These are phyloP conservation scores for Fonsecaea monophora DNA, from an alignment of 2,329 filamentous ascomycete species.

Conservation along the genomic window DNA sequence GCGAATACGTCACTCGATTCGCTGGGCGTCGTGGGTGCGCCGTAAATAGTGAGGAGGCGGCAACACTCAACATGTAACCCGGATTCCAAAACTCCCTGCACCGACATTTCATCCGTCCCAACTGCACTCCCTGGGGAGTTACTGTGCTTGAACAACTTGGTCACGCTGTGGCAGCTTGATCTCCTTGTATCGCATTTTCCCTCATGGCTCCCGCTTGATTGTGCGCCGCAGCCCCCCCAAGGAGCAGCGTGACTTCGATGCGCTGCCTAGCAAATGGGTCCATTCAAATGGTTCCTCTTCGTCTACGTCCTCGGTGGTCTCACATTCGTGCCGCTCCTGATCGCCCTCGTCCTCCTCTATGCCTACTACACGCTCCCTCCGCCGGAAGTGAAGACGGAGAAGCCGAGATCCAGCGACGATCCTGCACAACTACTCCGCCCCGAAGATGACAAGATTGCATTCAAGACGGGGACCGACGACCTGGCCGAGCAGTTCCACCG, in stretches of 20 bases:
- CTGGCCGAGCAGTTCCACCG: conserved; percentile 68
- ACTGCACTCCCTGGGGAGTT: not conserved
- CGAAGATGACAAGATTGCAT: conserved; percentile 68
- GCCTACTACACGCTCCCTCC: conserved; percentile 72
- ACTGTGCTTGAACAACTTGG: not conserved
- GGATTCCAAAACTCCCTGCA: not conserved
- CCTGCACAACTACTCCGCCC: conserved; percentile 54
- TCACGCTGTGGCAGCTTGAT: not conserved
- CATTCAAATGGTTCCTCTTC: conserved; percentile 63
- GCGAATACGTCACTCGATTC: conserved; percentile 20
- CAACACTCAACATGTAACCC: too few species aligned
- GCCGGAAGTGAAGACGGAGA: conserved; percentile 21
- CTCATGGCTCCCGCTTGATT: conserved; percentile 9
- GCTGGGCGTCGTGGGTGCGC: not conserved
- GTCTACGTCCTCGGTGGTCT: conserved; percentile 85
- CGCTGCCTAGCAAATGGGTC: conserved; percentile 33
- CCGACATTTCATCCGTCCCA: not conserved
- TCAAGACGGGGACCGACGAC: conserved; percentile 67
- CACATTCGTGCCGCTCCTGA: conserved; percentile 80
- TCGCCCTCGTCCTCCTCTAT: conserved; percentile 67
- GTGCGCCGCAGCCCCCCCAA: conserved; percentile 5
- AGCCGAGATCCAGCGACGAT: conserved; percentile 42
- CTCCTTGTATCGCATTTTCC: not conserved
- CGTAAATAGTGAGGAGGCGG: not conserved
- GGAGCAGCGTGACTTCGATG: conserved; percentile 18